Evolutionary conservation across 1,139 yeast genomes (phyloP), one percentile per base, ranked within the genome.

Genomic region (Debaryomyces sp.): DNA sequence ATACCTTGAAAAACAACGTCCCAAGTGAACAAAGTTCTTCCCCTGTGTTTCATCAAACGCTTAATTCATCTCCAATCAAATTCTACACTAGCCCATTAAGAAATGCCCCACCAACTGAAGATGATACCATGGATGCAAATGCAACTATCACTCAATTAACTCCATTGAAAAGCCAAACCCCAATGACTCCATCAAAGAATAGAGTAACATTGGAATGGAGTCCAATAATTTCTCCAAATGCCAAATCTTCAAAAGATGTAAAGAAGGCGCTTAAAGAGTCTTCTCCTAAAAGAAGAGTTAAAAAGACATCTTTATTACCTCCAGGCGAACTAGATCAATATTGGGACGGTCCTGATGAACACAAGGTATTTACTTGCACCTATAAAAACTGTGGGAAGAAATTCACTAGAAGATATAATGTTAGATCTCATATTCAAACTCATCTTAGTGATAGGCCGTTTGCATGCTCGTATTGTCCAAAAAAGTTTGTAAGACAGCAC

Each of bases 381-480:
- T 94, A 78, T 66, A 82, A 88, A 23, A 79, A 81, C 47, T 95
- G 99, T 69, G 88, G 89, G 15, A 91, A 95, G 67, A 74, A 80
- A 49, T 94, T 95, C 68, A 85, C 92, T 8, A 78, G 99, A 61
- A 77, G 97, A 44, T 95, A 95, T 69, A 95, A 95, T 63, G 91
- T 90, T n/a, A 78, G 98, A 52, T 90, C 97, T 0, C 99, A 95
- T 65, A 92, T 95, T 49, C 99, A 95, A 65, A 95, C 99, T 0
- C 99, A 95, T 74, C 72, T 95, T 46, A 86, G 95, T 64, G 99
- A 95, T 66, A 75, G 98, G 49, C 99, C 99, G 1, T 87, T 85
- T 68, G 75, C 75, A 5, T 85, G 87, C 60, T 60, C 66, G 12
- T 71, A 73, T 53, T 88, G 94, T 64, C 81, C 83, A 4, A 85